Evolutionary conservation across 441 rosid species (phyloP).

Genomic region (Codiaeum variegatum): DNA sequence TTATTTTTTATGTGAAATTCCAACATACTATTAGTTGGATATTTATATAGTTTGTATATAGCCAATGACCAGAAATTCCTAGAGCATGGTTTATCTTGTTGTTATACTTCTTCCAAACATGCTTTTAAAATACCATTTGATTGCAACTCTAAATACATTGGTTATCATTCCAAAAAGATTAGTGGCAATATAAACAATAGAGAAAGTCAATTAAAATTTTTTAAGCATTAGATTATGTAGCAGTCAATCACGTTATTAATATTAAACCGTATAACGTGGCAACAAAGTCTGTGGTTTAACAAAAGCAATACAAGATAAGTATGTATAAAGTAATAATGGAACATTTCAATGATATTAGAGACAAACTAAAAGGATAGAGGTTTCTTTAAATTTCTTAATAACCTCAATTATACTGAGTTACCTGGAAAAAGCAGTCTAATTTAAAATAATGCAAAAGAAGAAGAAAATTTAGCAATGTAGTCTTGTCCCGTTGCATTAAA

Average conservation of each 20-base stretch:
- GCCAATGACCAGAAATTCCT: neutral
- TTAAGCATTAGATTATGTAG: no score
- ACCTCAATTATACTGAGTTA: conserved; percentile 17
- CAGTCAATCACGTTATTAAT: conserved; percentile 1
- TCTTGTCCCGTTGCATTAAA: conserved; percentile 40
- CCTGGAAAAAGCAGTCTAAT: conserved; percentile 31
- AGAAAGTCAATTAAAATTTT: conserved; percentile 17
- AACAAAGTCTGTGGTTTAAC: neutral
- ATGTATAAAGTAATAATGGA: conserved; percentile 24
- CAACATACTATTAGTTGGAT: no score
- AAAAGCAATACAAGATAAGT: conserved; percentile 15
- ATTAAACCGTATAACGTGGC: neutral
- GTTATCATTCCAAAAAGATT: conserved; percentile 16
- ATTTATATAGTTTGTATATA: no score
- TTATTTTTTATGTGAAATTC: no score
- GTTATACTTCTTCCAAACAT: conserved; percentile 1
- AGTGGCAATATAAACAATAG: neutral
- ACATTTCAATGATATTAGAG: conserved; percentile 41
- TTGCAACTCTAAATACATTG: conserved; percentile 14
- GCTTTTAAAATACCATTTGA: conserved; percentile 6
- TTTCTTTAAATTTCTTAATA: conserved; percentile 28
- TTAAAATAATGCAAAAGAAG: conserved; percentile 26
- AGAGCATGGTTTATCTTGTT: no score
- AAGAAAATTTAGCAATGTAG: conserved; percentile 30
- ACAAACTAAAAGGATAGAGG: conserved; percentile 42